Conservation (phyloP, 108 stramenopile species). For the Nitzschia sp. region DNA sequence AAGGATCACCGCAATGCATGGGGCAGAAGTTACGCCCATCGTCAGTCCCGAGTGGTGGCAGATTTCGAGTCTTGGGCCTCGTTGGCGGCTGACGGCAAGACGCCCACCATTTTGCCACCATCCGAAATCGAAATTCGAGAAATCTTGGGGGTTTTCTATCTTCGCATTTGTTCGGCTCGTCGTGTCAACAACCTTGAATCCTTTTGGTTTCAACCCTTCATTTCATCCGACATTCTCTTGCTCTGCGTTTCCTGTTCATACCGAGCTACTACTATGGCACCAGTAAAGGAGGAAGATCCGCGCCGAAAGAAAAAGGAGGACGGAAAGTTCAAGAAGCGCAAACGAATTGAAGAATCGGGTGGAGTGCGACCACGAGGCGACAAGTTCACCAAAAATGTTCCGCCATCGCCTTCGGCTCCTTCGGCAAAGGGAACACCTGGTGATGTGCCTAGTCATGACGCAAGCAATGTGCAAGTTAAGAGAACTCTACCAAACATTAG, state of each 20-base stretch:
- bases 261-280: neutral
- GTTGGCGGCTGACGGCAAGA: neutral
- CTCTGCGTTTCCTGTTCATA: too few relatives aligned
- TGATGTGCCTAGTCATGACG: neutral
- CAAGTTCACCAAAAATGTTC: neutral
- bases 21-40: too few relatives aligned
- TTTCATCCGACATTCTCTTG: too few relatives aligned
- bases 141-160: neutral
- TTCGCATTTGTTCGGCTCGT: neutral
- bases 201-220: too few relatives aligned
- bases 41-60: too few relatives aligned
- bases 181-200: too few relatives aligned
- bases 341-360: conserved; percentile 55
- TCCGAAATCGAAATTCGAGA: conserved; percentile 6
- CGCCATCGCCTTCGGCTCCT: neutral
- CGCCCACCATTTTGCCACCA: neutral
- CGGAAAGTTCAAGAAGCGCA: conserved; percentile 44
- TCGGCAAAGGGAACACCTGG: neutral
- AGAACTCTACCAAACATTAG: neutral
- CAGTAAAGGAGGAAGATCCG: conserved; percentile 1
- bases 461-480: neutral
- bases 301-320: conserved; percentile 48
- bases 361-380: conserved; percentile 52
- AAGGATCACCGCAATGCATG: too few relatives aligned
- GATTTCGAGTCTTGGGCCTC: too few relatives aligned